Evolutionary conservation across 2,329 filamentous ascomycete genomes (phyloP).

Genomic region (Ophiostoma pallidulum): DNA sequence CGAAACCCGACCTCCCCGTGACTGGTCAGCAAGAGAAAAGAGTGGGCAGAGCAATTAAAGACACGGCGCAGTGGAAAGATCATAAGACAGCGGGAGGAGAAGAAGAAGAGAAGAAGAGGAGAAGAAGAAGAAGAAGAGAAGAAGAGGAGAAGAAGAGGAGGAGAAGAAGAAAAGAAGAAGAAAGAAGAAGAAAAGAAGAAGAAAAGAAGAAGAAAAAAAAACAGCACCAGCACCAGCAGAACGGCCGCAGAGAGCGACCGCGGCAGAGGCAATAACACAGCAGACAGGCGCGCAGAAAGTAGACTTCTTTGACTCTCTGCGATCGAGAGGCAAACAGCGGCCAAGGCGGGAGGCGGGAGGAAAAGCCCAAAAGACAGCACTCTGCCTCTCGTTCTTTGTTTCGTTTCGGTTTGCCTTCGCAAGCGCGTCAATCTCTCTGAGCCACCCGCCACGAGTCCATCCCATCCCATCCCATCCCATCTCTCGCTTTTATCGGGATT

Average conservation of each 20-base stretch:
- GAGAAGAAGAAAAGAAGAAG: not conserved
- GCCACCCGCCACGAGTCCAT: not conserved
- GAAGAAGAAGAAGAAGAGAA: not conserved
- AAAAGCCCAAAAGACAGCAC: not conserved
- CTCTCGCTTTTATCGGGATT: not conserved
- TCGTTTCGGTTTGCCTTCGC: not conserved
- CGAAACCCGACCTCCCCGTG: constrained; percentile 12
- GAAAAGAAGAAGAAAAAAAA: too few species aligned
- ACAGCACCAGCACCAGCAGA: too few species aligned
- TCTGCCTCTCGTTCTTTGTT: not conserved
- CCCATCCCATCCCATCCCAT: too few species aligned
- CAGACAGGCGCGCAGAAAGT: too few species aligned
- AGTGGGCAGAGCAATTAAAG: not conserved
- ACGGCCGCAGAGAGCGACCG: too few species aligned
- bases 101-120: not conserved
- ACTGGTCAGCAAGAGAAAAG: constrained; percentile 4
- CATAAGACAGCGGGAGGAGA: not conserved
- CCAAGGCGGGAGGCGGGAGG: too few species aligned
- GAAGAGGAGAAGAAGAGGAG: not conserved
- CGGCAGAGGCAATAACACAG: too few species aligned
- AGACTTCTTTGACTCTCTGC: too few species aligned
- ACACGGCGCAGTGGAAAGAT: not conserved
- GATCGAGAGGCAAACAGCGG: not conserved
- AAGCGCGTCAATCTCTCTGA: constrained; percentile 7
- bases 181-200: not conserved